Evolutionary conservation across 306 rosid genomes (phyloP).

Genomic region (Arachis stenosperma): DNA sequence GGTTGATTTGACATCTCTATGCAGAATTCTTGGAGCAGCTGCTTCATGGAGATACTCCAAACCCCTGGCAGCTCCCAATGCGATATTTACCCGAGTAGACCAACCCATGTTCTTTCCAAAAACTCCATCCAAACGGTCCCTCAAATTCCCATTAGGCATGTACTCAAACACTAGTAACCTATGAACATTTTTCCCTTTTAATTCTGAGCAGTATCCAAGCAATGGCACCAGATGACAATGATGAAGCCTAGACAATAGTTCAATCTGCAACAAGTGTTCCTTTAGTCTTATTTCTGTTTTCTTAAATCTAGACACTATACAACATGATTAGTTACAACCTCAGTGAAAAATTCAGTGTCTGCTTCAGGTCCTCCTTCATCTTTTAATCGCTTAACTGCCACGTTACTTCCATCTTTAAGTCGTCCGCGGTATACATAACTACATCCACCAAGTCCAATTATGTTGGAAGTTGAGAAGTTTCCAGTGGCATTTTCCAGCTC

Average conservation of each 20-base stretch:
- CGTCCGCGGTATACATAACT: conserved; percentile 87
- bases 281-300: conserved; percentile 13
- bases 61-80: conserved; percentile 97
- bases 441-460: conserved; percentile 89
- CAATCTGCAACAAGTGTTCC: conserved; percentile 60
- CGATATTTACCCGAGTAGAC: conserved; percentile 81
- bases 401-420: conserved; percentile 65
- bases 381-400: conserved; percentile 83
- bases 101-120: conserved; percentile 67
- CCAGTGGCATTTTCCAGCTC: conserved; percentile 85
- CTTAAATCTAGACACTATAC: neutral
- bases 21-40: conserved; percentile 96
- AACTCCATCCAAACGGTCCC: conserved; percentile 79
- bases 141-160: conserved; percentile 85
- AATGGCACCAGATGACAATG: conserved; percentile 94
- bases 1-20: conserved; percentile 93
- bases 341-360: conserved; percentile 70
- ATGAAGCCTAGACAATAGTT: conserved; percentile 85
- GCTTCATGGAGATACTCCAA: conserved; percentile 98
- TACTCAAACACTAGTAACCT: conserved; percentile 81
- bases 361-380: conserved; percentile 71
- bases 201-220: conserved; percentile 86
- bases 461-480: conserved; percentile 74
- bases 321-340: conserved; percentile 55
- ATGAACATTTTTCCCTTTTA: conserved; percentile 72